Conservation (phyloP, 345 rosid species). For the Garcia nutans region DNA sequence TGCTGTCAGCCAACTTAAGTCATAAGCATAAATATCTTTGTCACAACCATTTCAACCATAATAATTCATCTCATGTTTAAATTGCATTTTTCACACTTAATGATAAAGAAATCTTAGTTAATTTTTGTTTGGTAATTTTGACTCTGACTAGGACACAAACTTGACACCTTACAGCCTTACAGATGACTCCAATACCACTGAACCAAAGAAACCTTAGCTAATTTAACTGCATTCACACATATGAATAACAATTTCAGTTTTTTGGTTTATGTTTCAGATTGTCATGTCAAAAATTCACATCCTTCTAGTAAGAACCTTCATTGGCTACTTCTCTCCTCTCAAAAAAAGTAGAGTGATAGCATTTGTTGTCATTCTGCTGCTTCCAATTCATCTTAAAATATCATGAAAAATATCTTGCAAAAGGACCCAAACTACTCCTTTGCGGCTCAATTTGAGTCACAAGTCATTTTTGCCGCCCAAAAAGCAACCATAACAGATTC, state of each 20-base stretch:
- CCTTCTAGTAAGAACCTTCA: background rate
- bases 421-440: background rate
- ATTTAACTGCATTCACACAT: background rate
- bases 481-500: slow-evolving; percentile 3
- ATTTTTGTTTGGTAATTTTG: background rate
- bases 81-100: background rate
- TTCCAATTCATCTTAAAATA: background rate
- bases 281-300: background rate
- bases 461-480: background rate
- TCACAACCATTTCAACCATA: slow-evolving; percentile 10
- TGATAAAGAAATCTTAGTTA: background rate
- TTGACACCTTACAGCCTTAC: too few relatives aligned
- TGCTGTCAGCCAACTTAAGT: background rate
- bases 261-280: background rate
- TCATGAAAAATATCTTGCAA: background rate
- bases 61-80: background rate
- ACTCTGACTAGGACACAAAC: too few relatives aligned
- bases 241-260: background rate
- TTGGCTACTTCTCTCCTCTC: background rate
- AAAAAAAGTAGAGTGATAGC: background rate
- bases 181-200: too few relatives aligned
- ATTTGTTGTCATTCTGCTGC: background rate
- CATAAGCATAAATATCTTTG: background rate
- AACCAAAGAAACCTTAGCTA: background rate
- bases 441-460: background rate